Evolutionary conservation across 1,284 basidiomycete genomes (phyloP).

Genomic region (Rhodotorula glutinis): DNA sequence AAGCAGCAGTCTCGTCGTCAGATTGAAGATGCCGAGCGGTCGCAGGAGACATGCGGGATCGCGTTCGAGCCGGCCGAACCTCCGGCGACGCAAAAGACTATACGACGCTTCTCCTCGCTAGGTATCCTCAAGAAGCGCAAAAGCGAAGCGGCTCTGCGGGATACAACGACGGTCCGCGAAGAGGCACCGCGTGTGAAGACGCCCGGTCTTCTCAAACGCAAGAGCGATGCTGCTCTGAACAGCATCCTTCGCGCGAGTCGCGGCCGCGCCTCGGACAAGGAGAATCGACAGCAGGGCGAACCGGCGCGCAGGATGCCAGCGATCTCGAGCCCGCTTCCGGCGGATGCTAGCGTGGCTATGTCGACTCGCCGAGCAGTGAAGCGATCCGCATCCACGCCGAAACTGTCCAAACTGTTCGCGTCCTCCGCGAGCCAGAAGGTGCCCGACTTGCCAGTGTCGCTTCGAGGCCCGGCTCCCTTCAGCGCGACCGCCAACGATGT

Average conservation of each 20-base stretch:
- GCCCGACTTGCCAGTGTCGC: neutral
- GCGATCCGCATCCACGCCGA: slow-evolving; percentile 19
- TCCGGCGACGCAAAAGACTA: slow-evolving; percentile 4
- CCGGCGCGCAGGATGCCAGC: neutral
- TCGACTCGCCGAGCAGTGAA: neutral
- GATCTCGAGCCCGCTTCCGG: slow-evolving; percentile 2
- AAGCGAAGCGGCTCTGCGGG: slow-evolving; percentile 22
- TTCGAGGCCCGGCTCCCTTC: no score
- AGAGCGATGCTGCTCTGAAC: slow-evolving; percentile 25
- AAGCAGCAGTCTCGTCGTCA: neutral
- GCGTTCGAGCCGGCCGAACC: neutral
- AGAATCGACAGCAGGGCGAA: slow-evolving; percentile 2
- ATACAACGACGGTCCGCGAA: neutral
- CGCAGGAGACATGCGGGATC: neutral
- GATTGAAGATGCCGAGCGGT: neutral
- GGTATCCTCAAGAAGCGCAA: slow-evolving; percentile 23
- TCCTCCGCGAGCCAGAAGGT: neutral
- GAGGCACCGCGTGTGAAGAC: neutral
- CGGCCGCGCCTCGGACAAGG: slow-evolving; percentile 5
- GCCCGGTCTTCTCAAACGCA: slow-evolving; percentile 20
- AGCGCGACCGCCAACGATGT: neutral
- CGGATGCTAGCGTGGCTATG: neutral
- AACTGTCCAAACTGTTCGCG: slow-evolving; percentile 11
- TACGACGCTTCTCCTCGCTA: slow-evolving; percentile 24
- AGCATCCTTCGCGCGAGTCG: slow-evolving; percentile 3